Conservation (phyloP, 768 basidiomycete genomes). For the Tulasnella sp. region DNA sequence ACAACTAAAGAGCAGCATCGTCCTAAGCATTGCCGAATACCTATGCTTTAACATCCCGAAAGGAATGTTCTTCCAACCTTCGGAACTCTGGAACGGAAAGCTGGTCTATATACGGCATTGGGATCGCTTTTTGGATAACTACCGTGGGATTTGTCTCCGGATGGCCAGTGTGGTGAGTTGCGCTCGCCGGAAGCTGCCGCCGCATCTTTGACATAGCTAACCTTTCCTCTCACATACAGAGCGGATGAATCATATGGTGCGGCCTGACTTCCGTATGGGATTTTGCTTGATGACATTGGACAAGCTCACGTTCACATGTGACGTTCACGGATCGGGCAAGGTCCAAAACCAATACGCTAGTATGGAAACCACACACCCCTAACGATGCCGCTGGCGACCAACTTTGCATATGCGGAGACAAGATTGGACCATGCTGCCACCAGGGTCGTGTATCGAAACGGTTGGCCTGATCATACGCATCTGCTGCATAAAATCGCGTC, state of each 20-base stretch:
- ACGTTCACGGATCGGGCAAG: too few species aligned
- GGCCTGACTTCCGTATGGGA: not conserved
- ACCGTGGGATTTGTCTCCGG: not conserved
- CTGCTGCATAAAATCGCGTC: too few species aligned
- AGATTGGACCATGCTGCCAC: too few species aligned
- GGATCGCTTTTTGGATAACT: not conserved
- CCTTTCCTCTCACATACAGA: not conserved
- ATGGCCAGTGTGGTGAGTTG: not conserved
- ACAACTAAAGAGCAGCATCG: not conserved
- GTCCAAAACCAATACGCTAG: too few species aligned
- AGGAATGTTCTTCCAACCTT: not conserved
- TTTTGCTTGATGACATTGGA: not conserved
- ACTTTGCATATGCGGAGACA: too few species aligned
- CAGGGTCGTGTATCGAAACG: too few species aligned
- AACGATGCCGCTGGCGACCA: too few species aligned
- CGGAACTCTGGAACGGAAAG: not conserved
- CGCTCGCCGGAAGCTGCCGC: not conserved
- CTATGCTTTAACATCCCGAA: not conserved
- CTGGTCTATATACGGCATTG: not conserved
- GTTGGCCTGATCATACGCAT: too few species aligned
- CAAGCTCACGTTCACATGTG: too few species aligned
- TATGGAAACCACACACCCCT: too few species aligned
- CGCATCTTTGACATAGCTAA: not conserved
- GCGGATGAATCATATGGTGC: not conserved
- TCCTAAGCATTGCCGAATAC: not conserved